Conservation (phyloP, 148 eudicot genomes). For the Selenicereus undatus region DNA sequence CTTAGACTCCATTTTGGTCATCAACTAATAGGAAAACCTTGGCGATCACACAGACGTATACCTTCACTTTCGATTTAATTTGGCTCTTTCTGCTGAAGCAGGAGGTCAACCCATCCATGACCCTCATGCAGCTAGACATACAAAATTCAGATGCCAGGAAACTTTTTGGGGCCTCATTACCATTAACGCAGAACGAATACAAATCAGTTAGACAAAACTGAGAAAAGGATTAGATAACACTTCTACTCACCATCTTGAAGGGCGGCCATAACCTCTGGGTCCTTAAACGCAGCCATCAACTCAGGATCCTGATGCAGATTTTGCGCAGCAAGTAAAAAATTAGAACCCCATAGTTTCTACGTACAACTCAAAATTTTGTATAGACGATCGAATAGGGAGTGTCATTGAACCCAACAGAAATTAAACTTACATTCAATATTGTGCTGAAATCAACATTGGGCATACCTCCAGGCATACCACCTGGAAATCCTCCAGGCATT, state of each 20-base stretch:
- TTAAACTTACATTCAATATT: constrained; percentile 70
- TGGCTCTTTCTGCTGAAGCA: background rate
- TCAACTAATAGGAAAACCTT: no score
- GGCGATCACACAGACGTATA: no score
- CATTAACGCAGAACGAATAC: background rate
- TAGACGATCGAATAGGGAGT: background rate
- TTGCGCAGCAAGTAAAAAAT: background rate
- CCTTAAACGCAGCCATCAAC: constrained; percentile 88
- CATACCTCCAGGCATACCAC: constrained; percentile 44
- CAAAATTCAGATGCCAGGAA: background rate
- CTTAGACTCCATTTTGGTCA: no score
- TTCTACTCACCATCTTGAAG: constrained; percentile 79
- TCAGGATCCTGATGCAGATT: constrained; percentile 70
- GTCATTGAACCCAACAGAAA: background rate
- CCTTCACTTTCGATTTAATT: background rate
- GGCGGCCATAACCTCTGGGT: constrained; percentile 99
- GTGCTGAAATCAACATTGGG: constrained; percentile 78
- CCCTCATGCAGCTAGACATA: background rate
- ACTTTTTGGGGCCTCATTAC: background rate
- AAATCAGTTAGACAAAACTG: background rate
- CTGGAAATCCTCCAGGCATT: constrained; percentile 24
- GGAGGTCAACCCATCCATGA: background rate
- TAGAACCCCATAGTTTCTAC: background rate
- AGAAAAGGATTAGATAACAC: background rate
- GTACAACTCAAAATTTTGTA: background rate